Evolutionary conservation across 1,284 basidiomycete species (phyloP).

Genomic region (Marasmius fiardii): DNA sequence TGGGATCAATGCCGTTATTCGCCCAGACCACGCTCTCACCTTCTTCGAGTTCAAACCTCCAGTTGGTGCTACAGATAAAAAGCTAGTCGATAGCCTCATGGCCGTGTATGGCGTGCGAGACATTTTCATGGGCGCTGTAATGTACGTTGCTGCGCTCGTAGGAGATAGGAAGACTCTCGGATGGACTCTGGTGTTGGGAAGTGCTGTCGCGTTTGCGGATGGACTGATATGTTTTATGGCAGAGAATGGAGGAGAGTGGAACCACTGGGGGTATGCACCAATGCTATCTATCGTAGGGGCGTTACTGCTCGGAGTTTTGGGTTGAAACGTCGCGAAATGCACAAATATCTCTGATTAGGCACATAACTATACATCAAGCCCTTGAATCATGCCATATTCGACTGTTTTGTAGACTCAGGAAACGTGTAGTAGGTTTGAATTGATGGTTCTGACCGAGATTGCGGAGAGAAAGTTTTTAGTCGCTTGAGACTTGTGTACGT

Average conservation of each 20-base stretch:
- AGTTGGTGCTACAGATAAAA: background rate
- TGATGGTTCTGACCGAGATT: too few relatives aligned
- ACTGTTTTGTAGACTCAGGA: too few relatives aligned
- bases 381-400: too few relatives aligned
- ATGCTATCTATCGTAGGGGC: background rate
- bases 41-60: conserved; percentile 7
- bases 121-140: conserved; percentile 9
- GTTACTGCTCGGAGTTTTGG: background rate
- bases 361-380: too few relatives aligned
- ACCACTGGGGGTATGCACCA: conserved; percentile 9
- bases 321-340: too few relatives aligned
- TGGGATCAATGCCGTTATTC: conserved; percentile 8
- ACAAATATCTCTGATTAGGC: too few relatives aligned
- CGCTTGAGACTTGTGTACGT: too few relatives aligned
- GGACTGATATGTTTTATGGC: background rate
- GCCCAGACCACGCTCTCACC: conserved; percentile 4
- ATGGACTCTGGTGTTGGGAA: conserved; percentile 5
- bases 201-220: conserved; percentile 8
- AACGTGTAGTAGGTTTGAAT: too few relatives aligned
- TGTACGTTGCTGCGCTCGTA: conserved; percentile 6
- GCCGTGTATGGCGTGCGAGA: conserved; percentile 5
- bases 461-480: too few relatives aligned
- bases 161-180: conserved; percentile 7
- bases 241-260: conserved; percentile 8
- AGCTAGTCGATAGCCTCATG: conserved; percentile 10